Conservation (phyloP, 139 green algal species). For the Asterochloris erici region DNA sequence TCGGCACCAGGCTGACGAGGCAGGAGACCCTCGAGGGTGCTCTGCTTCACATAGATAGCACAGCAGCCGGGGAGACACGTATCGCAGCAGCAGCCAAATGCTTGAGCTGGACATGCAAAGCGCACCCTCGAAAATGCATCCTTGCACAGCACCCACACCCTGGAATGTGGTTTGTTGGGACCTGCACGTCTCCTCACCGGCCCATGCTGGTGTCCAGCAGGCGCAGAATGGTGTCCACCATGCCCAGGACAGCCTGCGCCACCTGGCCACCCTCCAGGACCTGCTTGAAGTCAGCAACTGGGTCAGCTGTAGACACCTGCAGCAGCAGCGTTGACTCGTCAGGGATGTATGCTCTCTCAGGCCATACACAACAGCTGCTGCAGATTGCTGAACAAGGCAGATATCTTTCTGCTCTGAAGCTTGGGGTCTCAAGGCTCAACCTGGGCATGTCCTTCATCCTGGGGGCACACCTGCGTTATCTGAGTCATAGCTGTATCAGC, state of each 20-base stretch:
- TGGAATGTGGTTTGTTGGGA: background rate
- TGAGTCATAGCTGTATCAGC: too few relatives aligned
- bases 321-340: too few relatives aligned
- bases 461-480: too few relatives aligned
- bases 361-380: too few relatives aligned
- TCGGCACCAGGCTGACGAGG: background rate
- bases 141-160: background rate
- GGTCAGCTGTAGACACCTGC: conserved; percentile 9
- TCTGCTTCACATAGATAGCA: too few relatives aligned
- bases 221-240: background rate
- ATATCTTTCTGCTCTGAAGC: too few relatives aligned
- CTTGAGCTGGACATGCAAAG: too few relatives aligned
- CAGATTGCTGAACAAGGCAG: too few relatives aligned
- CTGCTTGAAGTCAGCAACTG: conserved; percentile 16
- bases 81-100: background rate
- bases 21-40: background rate
- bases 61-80: too few relatives aligned
- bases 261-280: conserved; percentile 10
- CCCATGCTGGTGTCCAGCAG: conserved; percentile 21
- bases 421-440: too few relatives aligned
- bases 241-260: conserved; percentile 9
- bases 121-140: background rate
- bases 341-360: too few relatives aligned
- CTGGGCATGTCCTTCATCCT: too few relatives aligned
- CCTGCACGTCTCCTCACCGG: conserved; percentile 1